Evolutionary conservation across 2,329 filamentous ascomycete species (phyloP), one percentile per base, ranked within the genome.

Genomic region (Aspergillus candidus): DNA sequence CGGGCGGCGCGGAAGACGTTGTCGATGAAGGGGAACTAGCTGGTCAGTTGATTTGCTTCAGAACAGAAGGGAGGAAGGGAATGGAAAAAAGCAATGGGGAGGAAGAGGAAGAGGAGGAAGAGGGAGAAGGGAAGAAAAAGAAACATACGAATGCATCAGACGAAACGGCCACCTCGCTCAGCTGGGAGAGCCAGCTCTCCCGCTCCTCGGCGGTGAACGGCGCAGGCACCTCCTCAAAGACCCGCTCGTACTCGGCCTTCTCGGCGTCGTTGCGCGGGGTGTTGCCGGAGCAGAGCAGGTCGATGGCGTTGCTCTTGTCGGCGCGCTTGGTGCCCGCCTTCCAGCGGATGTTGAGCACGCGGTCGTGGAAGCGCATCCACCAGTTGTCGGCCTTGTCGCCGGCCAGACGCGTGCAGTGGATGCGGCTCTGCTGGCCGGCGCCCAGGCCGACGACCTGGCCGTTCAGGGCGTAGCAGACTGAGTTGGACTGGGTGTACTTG

Each of bases 401-500:
- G 10, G 93, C 93, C 40, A 98, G 81, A 54, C 93, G 85, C 34
- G 93, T 98, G 80, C 93, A 98, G 78, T 98, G 93, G 58, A 98
- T 98, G 57, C 93, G 86, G 50, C 88, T 94, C 73, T 98, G 93
- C 71, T 98, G 93, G 48, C 93, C 93, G 43, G 93, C 93, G 54
- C 93, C 93, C 44, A 98, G 82, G 54, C 93, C 93, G 57, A 98
- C 79, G 59, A 97, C 79, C 71, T 97, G 93, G 38, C 93, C 93
- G 60, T 94, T 90, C 52, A 88, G 77, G 43, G 93, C 90, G 66
- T 97, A 98, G 79, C 91, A 97, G 52, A 98, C 93, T 18, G 90
- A 96, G 80, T 98, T 98, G 65, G 89, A 95, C 73, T 98, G 90
- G 1, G 93, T 98, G 76, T 95, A 98, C 74, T 98, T 98, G 59